A percentile compares a stretch with the other conserved stretches of the same genome.
Evolutionary conservation across 306 rosid species (phyloP).

Genomic region (Alnus glutinosa): DNA sequence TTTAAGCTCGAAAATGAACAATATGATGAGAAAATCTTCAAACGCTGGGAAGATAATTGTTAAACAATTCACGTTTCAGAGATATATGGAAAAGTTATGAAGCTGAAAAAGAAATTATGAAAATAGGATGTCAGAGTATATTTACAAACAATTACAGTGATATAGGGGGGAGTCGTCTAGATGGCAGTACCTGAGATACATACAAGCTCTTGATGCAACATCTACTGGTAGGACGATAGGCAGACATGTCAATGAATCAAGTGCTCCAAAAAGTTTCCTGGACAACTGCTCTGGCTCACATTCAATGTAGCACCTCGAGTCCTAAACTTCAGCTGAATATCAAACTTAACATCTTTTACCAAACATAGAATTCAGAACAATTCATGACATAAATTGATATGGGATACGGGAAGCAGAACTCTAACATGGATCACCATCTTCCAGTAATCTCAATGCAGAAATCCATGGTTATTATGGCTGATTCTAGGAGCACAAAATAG

Average conservation of each 20-base stretch:
- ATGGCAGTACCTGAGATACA: constrained; percentile 51
- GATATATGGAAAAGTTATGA: not conserved
- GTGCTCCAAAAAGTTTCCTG: constrained; percentile 22
- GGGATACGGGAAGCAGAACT: constrained; percentile 40
- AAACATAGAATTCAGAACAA: constrained; percentile 17
- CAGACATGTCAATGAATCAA: constrained; percentile 32
- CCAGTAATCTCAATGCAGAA: constrained; percentile 35
- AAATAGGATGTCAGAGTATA: not conserved
- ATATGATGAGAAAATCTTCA: not conserved
- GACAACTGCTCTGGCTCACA: constrained; percentile 33
- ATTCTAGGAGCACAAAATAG: constrained; percentile 8
- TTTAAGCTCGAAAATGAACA: not conserved
- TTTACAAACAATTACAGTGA: not conserved
- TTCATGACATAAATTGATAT: constrained; percentile 28
- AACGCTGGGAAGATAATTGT: too few species aligned
- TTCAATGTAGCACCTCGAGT: constrained; percentile 22
- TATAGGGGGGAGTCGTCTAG: constrained; percentile 3
- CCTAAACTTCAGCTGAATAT: constrained; percentile 30
- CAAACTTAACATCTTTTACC: constrained; percentile 31
- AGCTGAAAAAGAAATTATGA: not conserved
- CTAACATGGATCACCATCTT: constrained; percentile 44
- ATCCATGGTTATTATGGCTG: constrained; percentile 27
- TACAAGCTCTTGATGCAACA: constrained; percentile 36
- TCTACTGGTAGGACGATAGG: constrained; percentile 33
- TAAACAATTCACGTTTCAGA: not conserved